These are phyloP conservation scores for Taphrina flavorubra DNA, from an alignment of 1,139 yeast genomes.

Conservation along the genomic window DNA sequence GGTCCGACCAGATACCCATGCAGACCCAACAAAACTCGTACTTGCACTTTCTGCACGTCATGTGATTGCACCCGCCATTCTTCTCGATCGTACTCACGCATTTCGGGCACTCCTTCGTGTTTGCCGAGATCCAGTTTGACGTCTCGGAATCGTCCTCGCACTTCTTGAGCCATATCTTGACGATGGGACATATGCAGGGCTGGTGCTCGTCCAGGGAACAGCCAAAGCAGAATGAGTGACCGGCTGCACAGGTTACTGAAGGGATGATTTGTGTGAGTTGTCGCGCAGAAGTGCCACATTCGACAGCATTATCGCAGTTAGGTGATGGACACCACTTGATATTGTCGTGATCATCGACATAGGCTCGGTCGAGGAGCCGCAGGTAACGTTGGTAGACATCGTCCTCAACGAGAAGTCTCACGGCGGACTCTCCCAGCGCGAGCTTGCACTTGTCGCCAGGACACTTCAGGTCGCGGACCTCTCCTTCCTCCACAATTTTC, in stretches of 20 bases:
- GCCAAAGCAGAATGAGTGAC: conserved; percentile 77
- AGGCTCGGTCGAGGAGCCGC: conserved; percentile 53
- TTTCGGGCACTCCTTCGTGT: conserved; percentile 73
- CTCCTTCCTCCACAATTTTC: conserved; percentile 59
- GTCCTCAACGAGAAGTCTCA: conserved; percentile 52
- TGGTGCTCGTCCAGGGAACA: conserved; percentile 74
- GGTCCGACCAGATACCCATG: conserved; percentile 74
- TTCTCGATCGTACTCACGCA: conserved; percentile 59
- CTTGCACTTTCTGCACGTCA: conserved; percentile 80
- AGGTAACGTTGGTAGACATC: conserved; percentile 48
- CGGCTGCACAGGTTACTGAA: conserved; percentile 68
- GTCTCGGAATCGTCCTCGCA: conserved; percentile 90
- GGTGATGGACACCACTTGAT: conserved; percentile 87
- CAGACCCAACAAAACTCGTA: conserved; percentile 96
- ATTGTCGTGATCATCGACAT: conserved; percentile 60
- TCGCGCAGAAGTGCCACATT: conserved; percentile 54
- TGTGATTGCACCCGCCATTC: conserved; percentile 67
- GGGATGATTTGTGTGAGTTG: conserved; percentile 60
- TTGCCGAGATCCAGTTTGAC: conserved; percentile 83
- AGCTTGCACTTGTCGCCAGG: conserved; percentile 59
- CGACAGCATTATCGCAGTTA: conserved; percentile 71
- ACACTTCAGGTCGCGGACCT: conserved; percentile 63
- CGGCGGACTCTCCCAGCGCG: conserved; percentile 52
- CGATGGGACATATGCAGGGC: conserved; percentile 79
- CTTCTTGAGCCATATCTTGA: conserved; percentile 74